Evolutionary conservation across 2,329 filamentous ascomycete genomes (phyloP).

Genomic region (Furcasterigmium sp.): DNA sequence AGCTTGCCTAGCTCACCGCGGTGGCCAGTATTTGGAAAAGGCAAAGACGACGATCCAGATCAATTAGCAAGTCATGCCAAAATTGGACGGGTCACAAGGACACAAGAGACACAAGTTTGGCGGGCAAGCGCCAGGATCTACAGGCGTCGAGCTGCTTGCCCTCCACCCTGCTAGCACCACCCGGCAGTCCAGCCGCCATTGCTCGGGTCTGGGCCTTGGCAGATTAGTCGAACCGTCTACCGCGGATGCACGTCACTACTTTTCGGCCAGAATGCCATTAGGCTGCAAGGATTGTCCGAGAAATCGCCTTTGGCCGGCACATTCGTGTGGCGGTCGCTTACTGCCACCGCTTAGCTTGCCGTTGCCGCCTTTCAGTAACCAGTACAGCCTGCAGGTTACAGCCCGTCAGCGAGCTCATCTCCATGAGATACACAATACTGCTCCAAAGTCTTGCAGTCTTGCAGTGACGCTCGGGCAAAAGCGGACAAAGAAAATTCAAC

Average conservation of each 20-base stretch:
- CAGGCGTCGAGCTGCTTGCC: not conserved
- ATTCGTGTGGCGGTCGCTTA: too few species aligned
- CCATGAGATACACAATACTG: too few species aligned
- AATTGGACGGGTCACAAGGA: not conserved
- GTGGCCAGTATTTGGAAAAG: too few species aligned
- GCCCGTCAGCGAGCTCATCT: too few species aligned
- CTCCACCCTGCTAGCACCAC: not conserved
- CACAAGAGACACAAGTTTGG: not conserved
- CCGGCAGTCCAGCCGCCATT: not conserved
- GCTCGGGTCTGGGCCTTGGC: not conserved
- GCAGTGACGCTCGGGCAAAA: too few species aligned
- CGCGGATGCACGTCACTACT: not conserved
- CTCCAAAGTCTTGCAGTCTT: too few species aligned
- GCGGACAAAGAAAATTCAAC: not conserved
- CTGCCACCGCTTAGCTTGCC: not conserved
- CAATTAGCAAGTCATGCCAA: not conserved
- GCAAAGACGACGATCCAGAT: not conserved
- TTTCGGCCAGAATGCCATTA: too few species aligned
- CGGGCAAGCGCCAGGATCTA: not conserved
- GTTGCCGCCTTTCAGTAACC: too few species aligned
- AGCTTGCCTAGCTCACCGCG: too few species aligned
- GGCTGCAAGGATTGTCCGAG: too few species aligned
- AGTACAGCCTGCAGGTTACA: constrained; percentile 9
- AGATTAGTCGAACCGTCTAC: not conserved
- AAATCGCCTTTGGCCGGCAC: too few species aligned